Percentiles rank a stretch among this genome's conserved stretches.
These are phyloP conservation scores for Cicer judaicum DNA, from an alignment of 306 rosid species.

Conservation along the genomic window DNA sequence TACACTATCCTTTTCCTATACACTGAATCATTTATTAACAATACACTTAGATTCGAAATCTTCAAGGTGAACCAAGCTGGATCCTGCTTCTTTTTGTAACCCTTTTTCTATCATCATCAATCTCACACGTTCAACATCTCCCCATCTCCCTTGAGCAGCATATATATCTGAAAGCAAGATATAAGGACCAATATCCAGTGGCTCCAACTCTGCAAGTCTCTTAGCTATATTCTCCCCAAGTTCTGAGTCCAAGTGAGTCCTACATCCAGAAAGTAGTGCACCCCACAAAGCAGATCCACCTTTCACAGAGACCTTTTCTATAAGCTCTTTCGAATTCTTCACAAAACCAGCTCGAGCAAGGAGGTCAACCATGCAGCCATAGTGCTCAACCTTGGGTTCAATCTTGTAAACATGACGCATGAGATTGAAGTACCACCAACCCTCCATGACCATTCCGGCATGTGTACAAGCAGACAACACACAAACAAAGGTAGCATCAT, in stretches of 20 bases:
- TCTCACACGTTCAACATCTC: slow-evolving; percentile 68
- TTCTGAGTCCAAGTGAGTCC: slow-evolving; percentile 55
- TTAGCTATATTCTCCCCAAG: slow-evolving; percentile 67
- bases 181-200: slow-evolving; percentile 66
- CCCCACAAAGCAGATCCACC: slow-evolving; percentile 71
- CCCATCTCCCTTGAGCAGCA: slow-evolving; percentile 72
- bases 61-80: slow-evolving; percentile 56
- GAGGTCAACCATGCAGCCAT: slow-evolving; percentile 78
- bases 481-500: slow-evolving; percentile 64
- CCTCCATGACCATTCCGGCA: slow-evolving; percentile 71
- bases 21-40: slow-evolving; percentile 40
- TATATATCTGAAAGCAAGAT: slow-evolving; percentile 64
- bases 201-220: slow-evolving; percentile 66
- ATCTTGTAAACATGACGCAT: slow-evolving; percentile 66
- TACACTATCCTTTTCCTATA: slow-evolving; percentile 56
- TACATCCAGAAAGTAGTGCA: slow-evolving; percentile 74
- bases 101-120: slow-evolving; percentile 59
- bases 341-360: slow-evolving; percentile 70
- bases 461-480: slow-evolving; percentile 71
- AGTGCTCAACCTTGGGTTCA: slow-evolving; percentile 74
- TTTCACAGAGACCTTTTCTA: slow-evolving; percentile 53
- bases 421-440: slow-evolving; percentile 70
- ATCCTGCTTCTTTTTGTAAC: slow-evolving; percentile 56
- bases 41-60: slow-evolving; percentile 48
- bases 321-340: slow-evolving; percentile 59